Conservation (phyloP, 768 basidiomycete species). For the Gymnopilus junonius region DNA sequence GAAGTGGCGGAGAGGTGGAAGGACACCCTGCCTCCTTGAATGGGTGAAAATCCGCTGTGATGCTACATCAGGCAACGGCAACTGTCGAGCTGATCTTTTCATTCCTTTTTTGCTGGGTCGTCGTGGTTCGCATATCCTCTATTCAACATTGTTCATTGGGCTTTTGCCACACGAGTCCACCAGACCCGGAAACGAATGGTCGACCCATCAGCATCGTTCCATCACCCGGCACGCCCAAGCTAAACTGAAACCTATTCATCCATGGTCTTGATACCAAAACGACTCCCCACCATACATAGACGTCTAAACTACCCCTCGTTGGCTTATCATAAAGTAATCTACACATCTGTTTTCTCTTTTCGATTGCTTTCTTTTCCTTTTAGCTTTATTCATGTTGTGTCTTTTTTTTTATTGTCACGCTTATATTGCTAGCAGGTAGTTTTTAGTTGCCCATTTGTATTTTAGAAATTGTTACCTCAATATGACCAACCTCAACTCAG, state of each 20-base stretch:
- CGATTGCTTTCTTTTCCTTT: background rate
- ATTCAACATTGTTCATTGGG: too few relatives aligned
- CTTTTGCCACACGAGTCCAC: too few relatives aligned
- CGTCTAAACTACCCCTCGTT: background rate
- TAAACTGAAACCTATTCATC: background rate
- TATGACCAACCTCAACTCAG: background rate
- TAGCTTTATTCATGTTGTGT: background rate
- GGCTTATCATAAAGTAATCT: background rate
- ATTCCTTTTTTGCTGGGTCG: too few relatives aligned
- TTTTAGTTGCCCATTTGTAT: slow-evolving; percentile 4
- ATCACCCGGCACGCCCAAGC: too few relatives aligned
- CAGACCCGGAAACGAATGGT: too few relatives aligned
- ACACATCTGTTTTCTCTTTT: background rate
- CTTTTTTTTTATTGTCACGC: background rate
- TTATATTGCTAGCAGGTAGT: background rate
- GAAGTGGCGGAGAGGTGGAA: slow-evolving; percentile 64
- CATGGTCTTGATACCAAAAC: background rate
- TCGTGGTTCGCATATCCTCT: too few relatives aligned
- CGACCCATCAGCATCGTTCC: too few relatives aligned
- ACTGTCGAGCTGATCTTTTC: too few relatives aligned
- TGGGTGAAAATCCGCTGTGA: too few relatives aligned
- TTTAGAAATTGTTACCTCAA: background rate
- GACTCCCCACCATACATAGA: background rate
- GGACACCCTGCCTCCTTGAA: slow-evolving; percentile 20
- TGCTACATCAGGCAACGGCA: too few relatives aligned